Evolutionary conservation across 2,329 filamentous ascomycete species (phyloP).

Genomic region (Aspergillus tubingensis): DNA sequence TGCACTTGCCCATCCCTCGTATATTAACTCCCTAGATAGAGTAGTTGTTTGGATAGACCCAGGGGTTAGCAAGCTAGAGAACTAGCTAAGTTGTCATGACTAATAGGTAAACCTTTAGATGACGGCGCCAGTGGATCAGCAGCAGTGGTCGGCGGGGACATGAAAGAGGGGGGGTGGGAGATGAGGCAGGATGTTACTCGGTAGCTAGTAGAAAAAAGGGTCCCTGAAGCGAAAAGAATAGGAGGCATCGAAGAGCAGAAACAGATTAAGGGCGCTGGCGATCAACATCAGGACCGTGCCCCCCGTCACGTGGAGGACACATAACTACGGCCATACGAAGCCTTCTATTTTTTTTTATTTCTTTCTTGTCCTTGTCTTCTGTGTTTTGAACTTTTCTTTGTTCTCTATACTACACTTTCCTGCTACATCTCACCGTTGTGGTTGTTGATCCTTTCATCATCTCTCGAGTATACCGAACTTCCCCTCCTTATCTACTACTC

Average conservation of each 20-base stretch:
- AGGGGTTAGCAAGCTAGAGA: neutral
- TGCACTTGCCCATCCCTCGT: conserved; percentile 2
- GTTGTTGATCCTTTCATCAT: neutral
- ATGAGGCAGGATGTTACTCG: conserved; percentile 9
- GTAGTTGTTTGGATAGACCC: neutral
- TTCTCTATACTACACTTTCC: neutral
- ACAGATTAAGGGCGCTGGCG: conserved; percentile 13
- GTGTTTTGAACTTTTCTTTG: neutral
- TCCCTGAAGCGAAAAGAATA: conserved; percentile 7
- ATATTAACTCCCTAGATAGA: conserved; percentile 1
- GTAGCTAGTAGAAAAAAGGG: neutral
- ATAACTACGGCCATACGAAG: conserved; percentile 6
- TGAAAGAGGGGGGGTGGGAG: conserved; percentile 4
- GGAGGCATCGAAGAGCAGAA: conserved; percentile 2
- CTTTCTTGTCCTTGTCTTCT: neutral
- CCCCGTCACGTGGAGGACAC: conserved; percentile 18
- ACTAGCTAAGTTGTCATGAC: neutral
- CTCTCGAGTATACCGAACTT: neutral
- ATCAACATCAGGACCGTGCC: conserved; percentile 19
- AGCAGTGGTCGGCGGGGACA: conserved; percentile 13
- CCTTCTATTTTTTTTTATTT: neutral
- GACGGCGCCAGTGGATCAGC: conserved; percentile 4
- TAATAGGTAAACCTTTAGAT: conserved; percentile 6
- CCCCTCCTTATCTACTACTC: neutral
- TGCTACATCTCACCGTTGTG: neutral